Evolutionary conservation across 495 filamentous ascomycete species (phyloP).

Genomic region (Thermochaetoides thermophila): DNA sequence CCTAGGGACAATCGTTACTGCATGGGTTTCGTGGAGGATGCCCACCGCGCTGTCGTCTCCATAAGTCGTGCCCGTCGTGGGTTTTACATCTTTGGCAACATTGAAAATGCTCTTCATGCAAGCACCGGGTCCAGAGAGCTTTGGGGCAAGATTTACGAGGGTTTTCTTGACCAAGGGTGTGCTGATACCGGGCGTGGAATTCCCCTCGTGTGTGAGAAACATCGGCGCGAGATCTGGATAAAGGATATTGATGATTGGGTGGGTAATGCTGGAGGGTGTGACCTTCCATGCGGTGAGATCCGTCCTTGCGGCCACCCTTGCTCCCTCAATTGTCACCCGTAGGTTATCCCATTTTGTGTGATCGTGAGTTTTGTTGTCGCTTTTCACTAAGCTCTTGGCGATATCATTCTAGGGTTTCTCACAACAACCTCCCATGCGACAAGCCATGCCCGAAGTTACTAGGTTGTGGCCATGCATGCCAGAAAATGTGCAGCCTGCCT

Average conservation of each 20-base stretch:
- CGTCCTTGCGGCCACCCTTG: constrained; percentile 30
- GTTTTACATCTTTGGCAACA: constrained; percentile 80
- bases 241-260: constrained; percentile 36
- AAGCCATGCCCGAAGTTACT: constrained; percentile 42
- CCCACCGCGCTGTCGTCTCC: constrained; percentile 76
- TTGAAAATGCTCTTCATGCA: constrained; percentile 31
- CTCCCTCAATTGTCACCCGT: constrained; percentile 31
- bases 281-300: constrained; percentile 30
- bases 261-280: constrained; percentile 46
- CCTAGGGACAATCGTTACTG: constrained; percentile 12
- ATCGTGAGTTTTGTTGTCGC: neutral
- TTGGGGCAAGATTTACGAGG: constrained; percentile 22
- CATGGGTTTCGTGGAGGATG: constrained; percentile 58
- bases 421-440: constrained; percentile 48
- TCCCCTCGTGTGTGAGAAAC: constrained; percentile 27
- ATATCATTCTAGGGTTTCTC: constrained; percentile 44
- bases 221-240: constrained; percentile 22
- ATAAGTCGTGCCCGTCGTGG: constrained; percentile 75
- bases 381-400: constrained; percentile 5
- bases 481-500: constrained; percentile 22
- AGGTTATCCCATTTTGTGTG: constrained; percentile 7
- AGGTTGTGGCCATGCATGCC: constrained; percentile 47
- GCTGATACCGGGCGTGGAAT: constrained; percentile 13
- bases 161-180: constrained; percentile 17
- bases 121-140: constrained; percentile 21